A percentile compares a stretch with the other conserved stretches of the same genome.
These are phyloP conservation scores for Prunus mume DNA, from an alignment of 306 rosid genomes.

Conservation along the genomic window DNA sequence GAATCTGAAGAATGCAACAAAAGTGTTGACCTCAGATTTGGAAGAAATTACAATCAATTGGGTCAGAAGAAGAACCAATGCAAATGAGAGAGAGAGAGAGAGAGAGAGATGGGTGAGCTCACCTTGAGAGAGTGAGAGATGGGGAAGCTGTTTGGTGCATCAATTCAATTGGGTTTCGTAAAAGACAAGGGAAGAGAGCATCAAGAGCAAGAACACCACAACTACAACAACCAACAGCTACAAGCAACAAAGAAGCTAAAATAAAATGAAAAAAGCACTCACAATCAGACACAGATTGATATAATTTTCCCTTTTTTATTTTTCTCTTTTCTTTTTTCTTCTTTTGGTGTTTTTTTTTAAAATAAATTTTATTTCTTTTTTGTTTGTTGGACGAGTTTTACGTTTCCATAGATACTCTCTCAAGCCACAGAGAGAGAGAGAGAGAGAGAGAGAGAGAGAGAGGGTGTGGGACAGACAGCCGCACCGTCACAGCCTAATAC, in stretches of 20 bases:
- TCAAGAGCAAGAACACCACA: slow-evolving; percentile 15
- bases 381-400: slow-evolving; percentile 32
- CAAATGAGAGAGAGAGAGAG: not conserved
- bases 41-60: slow-evolving; percentile 23
- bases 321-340: not conserved
- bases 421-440: not conserved
- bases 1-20: not conserved
- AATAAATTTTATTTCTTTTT: not conserved
- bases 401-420: slow-evolving; percentile 27
- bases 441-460: not conserved
- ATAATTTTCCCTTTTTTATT: not conserved
- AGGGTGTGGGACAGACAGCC: not conserved
- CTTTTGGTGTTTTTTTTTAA: not conserved
- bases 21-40: slow-evolving; percentile 12
- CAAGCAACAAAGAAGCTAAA: slow-evolving; percentile 23
- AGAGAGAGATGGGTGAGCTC: slow-evolving; percentile 2
- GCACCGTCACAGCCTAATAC: slow-evolving; percentile 23
- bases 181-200: slow-evolving; percentile 42
- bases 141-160: slow-evolving; percentile 40
- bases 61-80: slow-evolving; percentile 5
- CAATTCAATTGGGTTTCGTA: slow-evolving; percentile 39
- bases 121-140: slow-evolving; percentile 55
- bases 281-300: not conserved
- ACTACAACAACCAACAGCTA: slow-evolving; percentile 19
- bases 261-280: not conserved